These are phyloP conservation scores for Chlorella ohadii DNA, from an alignment of 139 green algal genomes.

Conservation along the genomic window DNA sequence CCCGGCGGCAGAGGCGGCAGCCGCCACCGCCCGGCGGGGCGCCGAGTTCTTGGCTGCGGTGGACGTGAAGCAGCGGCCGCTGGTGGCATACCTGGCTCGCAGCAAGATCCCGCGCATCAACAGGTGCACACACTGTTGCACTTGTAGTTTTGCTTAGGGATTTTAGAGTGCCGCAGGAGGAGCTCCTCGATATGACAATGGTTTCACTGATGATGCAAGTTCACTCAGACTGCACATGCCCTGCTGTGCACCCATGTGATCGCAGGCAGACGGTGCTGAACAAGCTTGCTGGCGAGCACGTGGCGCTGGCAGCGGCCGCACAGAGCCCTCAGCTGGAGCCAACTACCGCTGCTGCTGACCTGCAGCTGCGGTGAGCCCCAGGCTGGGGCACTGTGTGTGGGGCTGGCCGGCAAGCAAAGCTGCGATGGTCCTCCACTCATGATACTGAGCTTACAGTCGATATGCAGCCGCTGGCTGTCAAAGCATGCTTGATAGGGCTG, in stretches of 20 bases:
- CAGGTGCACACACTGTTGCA: background rate
- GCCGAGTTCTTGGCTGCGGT: background rate
- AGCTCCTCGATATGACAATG: too few species aligned
- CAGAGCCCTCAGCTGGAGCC: background rate
- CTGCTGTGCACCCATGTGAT: background rate
- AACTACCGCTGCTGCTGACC: background rate
- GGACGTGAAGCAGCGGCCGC: background rate
- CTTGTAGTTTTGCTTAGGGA: too few species aligned
- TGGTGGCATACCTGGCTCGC: background rate
- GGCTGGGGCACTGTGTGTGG: too few species aligned
- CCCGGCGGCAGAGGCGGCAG: background rate
- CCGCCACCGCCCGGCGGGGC: background rate
- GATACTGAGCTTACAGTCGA: too few species aligned
- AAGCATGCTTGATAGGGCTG: too few species aligned
- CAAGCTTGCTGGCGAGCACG: constrained; percentile 19
- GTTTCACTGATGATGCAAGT: too few species aligned
- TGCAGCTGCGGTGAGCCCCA: background rate
- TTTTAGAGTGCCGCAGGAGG: too few species aligned
- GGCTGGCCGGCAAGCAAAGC: too few species aligned
- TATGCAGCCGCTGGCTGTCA: too few species aligned
- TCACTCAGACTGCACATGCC: too few species aligned
- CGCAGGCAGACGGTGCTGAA: constrained; percentile 23
- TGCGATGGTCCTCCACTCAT: too few species aligned
- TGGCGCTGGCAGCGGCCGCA: background rate
- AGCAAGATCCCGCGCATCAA: constrained; percentile 24